phyloP scores from a whole-genome alignment of 2,329 filamentous ascomycete genomes.

The Stylonectria norvegica region DNA sequence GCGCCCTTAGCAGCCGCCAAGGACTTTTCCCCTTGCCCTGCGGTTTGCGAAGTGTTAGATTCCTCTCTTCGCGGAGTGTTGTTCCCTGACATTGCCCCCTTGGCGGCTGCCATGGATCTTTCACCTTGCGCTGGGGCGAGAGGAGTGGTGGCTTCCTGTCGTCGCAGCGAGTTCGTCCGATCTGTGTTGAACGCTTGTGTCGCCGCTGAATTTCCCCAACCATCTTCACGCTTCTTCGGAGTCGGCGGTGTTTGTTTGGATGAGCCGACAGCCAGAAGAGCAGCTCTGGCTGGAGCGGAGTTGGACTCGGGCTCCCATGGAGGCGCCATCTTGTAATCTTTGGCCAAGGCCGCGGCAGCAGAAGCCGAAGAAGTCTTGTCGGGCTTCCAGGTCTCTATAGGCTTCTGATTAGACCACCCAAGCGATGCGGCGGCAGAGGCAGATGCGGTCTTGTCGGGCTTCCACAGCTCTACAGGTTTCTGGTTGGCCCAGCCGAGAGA shows the following conservation, averaged over 20 bases:
- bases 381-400: slow-evolving; percentile 64
- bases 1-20: slow-evolving; percentile 74
- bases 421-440: slow-evolving; percentile 55
- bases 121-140: too few relatives aligned
- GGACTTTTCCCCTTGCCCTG: slow-evolving; percentile 62
- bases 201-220: slow-evolving; percentile 66
- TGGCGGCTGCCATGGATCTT: too few relatives aligned
- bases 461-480: slow-evolving; percentile 62
- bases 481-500: slow-evolving; percentile 69
- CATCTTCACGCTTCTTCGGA: slow-evolving; percentile 26
- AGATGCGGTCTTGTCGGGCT: slow-evolving; percentile 53
- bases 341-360: slow-evolving; percentile 41
- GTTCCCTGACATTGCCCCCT: too few relatives aligned
- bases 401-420: slow-evolving; percentile 67
- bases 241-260: slow-evolving; percentile 21
- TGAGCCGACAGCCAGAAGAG: slow-evolving; percentile 57
- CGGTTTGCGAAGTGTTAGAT: slow-evolving; percentile 34
- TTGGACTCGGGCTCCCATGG: slow-evolving; percentile 62
- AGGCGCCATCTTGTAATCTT: slow-evolving; percentile 43
- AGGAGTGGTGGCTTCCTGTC: slow-evolving; percentile 1
- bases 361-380: slow-evolving; percentile 52
- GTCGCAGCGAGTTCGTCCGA: slow-evolving; percentile 28
- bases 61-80: too few relatives aligned
- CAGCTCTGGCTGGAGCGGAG: slow-evolving; percentile 69
- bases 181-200: slow-evolving; percentile 56